Base-by-base conservation (phyloP, 768 basidiomycete species). In the Tricholoma bakamatsutake region DNA sequence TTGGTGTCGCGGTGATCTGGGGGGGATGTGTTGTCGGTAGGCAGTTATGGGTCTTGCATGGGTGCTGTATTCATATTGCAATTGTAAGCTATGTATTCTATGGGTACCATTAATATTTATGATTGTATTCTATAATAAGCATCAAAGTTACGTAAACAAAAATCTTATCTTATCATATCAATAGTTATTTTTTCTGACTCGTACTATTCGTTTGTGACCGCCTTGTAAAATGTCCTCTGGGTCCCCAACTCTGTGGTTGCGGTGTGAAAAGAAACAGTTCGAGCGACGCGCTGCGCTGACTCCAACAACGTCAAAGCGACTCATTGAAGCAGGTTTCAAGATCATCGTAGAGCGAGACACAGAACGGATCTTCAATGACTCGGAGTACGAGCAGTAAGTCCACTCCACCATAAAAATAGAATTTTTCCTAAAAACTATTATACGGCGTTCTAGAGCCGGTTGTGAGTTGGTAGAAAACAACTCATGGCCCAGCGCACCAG, bases 201-300 rank as follows among this genome's bases (percentile, higher is more conserved):
- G n/a, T n/a, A n/a, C n/a, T n/a, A n/a, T n/a, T n/a, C n/a, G n/a
- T n/a, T n/a, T 37, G 13, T 37, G 12, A 15, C 15, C 13, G 13
- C 13, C 35, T 13, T 37, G 35, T 42, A 40, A 42, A 48, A 48
- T 48, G 46, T 9, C 46, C 18, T 43, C 42, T 15, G 2, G 3
- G 24, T 10, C 71, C 52, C 73, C 72, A 31, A 62, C 70, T 12
- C 80, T 99, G 63, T 99, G 96, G 96, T 82, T 99, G 42, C 87
- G 97, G 62, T 97, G 94, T 76, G 97, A 99, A 78, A 97, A 87
- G 69, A 99, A 98, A 71, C 81, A 85, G 59, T 94, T 95, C 60
- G 97, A 99, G 72, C 84, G 84, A 54, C 90, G 97, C 47, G 85
- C 94, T 28, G 95, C 95, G 7, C 77, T 98, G 60, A 96, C 94